Evolutionary conservation across 768 basidiomycete species (phyloP).

Genomic region (Collybiopsis confluens): DNA sequence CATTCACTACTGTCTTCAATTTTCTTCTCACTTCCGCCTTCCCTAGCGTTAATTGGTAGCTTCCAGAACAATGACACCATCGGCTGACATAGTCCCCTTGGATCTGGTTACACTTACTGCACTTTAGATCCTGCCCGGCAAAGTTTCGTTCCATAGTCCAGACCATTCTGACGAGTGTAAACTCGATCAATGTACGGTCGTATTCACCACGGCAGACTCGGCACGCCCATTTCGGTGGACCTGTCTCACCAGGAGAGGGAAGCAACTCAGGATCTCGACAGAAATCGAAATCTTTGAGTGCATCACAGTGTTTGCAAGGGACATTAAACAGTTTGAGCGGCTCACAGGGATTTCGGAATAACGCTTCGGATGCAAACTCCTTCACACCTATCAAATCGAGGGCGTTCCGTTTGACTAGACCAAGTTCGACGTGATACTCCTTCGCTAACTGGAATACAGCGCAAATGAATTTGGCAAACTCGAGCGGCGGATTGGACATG

Average conservation of each 20-base stretch:
- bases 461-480: constrained; percentile 84
- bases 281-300: constrained; percentile 88
- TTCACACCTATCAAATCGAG: constrained; percentile 83
- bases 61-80: constrained; percentile 86
- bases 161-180: constrained; percentile 75
- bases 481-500: constrained; percentile 76
- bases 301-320: constrained; percentile 84
- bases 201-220: constrained; percentile 77
- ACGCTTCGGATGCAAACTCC: constrained; percentile 82
- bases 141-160: constrained; percentile 67
- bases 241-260: constrained; percentile 44
- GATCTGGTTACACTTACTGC: constrained; percentile 85
- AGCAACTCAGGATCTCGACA: constrained; percentile 87
- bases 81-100: constrained; percentile 83
- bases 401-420: constrained; percentile 82
- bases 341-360: constrained; percentile 90
- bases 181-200: constrained; percentile 85
- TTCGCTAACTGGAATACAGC: constrained; percentile 76
- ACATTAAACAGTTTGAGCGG: constrained; percentile 81
- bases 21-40: constrained; percentile 69
- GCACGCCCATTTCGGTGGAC: constrained; percentile 63
- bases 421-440: constrained; percentile 84
- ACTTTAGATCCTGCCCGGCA: constrained; percentile 86
- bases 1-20: constrained; percentile 79
- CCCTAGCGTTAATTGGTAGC: constrained; percentile 68